Evolutionary conservation across 352 stramenopile species (phyloP).

Genomic region (Globisporangium abappressorium): DNA sequence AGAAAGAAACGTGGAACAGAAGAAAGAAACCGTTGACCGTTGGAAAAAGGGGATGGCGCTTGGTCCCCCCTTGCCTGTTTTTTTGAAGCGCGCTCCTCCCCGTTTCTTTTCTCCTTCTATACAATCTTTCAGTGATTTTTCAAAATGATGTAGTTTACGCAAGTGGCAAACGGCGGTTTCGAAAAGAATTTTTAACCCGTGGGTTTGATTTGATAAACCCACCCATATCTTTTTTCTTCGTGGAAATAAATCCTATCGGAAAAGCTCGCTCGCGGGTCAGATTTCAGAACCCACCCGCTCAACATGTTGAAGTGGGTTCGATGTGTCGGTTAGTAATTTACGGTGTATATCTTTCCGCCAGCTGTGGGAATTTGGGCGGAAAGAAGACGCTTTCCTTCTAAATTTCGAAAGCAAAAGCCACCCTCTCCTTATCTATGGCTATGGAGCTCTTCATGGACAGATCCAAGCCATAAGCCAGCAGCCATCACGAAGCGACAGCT

Average conservation of each 20-base stretch:
- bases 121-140: slow-evolving; percentile 6
- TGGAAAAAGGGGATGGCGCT: neutral
- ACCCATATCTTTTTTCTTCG: neutral
- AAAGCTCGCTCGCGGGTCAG: neutral
- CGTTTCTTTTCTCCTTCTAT: slow-evolving; percentile 2
- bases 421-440: slow-evolving; percentile 18
- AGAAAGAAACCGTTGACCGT: slow-evolving; percentile 12
- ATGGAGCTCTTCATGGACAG: slow-evolving; percentile 1
- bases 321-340: slow-evolving; percentile 11
- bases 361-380: neutral
- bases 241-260: no score
- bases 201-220: no score
- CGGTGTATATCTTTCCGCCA: slow-evolving; percentile 7
- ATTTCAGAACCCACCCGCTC: neutral
- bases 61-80: slow-evolving; percentile 6
- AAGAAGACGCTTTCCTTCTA: slow-evolving; percentile 8
- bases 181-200: neutral
- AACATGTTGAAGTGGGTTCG: slow-evolving; percentile 8
- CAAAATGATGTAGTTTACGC: neutral
- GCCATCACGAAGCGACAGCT: slow-evolving; percentile 1
- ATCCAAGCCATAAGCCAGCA: neutral
- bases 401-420: slow-evolving; percentile 24
- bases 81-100: slow-evolving; percentile 1
- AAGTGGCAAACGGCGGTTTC: neutral
- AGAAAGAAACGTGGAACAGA: neutral